Conservation (phyloP, 352 stramenopile genomes). For the Globisporangium carolinianum region DNA sequence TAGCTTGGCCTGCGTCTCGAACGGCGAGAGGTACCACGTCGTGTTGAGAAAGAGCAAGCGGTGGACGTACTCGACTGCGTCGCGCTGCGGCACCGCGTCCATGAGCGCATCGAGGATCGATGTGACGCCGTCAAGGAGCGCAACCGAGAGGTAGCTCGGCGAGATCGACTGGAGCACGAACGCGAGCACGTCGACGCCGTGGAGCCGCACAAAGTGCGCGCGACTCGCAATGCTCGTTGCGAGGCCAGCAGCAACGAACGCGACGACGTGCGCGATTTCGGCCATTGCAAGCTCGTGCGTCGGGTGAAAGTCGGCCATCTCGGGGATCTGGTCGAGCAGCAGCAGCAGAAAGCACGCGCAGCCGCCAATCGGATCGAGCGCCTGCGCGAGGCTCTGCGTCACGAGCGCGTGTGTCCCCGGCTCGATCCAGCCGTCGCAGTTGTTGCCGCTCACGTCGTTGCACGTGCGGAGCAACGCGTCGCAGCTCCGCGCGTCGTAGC, state of each 20-base stretch:
- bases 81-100: slow-evolving; percentile 24
- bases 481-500: slow-evolving; percentile 71
- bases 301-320: slow-evolving; percentile 75
- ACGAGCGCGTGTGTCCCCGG: slow-evolving; percentile 54
- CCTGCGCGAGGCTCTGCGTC: slow-evolving; percentile 56
- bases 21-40: slow-evolving; percentile 74
- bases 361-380: slow-evolving; percentile 60
- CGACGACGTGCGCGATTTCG: slow-evolving; percentile 56
- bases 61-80: slow-evolving; percentile 42
- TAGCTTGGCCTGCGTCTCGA: slow-evolving; percentile 67
- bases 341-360: slow-evolving; percentile 67
- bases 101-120: slow-evolving; percentile 55
- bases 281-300: slow-evolving; percentile 58
- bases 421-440: slow-evolving; percentile 65
- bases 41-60: slow-evolving; percentile 70
- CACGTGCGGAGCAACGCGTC: slow-evolving; percentile 43
- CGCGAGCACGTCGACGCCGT: slow-evolving; percentile 68
- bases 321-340: slow-evolving; percentile 66
- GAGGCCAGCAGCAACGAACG: slow-evolving; percentile 54
- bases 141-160: slow-evolving; percentile 55
- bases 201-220: slow-evolving; percentile 62
- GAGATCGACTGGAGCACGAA: slow-evolving; percentile 73
- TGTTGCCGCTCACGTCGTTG: slow-evolving; percentile 70
- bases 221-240: slow-evolving; percentile 50
- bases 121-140: slow-evolving; percentile 52